phyloP scores from a whole-genome alignment of 768 basidiomycete species.

The Coprinopsis strossmayeri region DNA sequence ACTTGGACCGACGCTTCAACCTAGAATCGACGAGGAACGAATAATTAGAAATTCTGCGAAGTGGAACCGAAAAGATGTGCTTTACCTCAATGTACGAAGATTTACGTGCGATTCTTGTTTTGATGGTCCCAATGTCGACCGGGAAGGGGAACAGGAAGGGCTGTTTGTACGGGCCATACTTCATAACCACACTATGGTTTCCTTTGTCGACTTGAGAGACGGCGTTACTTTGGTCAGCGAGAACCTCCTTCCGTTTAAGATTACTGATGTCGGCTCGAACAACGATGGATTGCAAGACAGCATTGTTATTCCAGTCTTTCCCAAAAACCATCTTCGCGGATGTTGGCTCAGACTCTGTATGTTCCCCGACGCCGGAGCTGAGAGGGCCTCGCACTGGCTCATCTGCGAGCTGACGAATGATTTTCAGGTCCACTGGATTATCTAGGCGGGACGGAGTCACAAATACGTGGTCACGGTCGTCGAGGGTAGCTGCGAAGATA shows the following conservation, averaged over 20 bases:
- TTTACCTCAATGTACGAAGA: slow-evolving; percentile 43
- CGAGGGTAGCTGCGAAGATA: slow-evolving; percentile 21
- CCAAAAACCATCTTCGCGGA: neutral
- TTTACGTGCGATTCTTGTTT: slow-evolving; percentile 43
- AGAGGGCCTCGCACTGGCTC: neutral
- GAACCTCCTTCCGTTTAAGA: neutral
- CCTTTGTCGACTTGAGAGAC: neutral
- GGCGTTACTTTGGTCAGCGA: neutral
- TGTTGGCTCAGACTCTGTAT: neutral
- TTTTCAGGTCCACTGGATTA: neutral
- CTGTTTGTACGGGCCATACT: neutral
- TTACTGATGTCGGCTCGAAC: neutral
- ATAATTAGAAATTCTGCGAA: neutral
- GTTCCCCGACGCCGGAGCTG: neutral
- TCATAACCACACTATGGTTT: neutral
- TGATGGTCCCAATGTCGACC: neutral
- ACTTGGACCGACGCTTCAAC: neutral
- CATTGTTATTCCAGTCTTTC: neutral
- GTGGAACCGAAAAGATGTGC: slow-evolving; percentile 11
- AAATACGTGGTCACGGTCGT: slow-evolving; percentile 22
- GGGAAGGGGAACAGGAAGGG: neutral
- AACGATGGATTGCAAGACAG: neutral
- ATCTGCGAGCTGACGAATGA: neutral
- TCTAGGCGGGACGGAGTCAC: slow-evolving; percentile 21
- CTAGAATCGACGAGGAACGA: too few species aligned